A percentile compares a stretch with the other conserved stretches of the same genome.
These are phyloP conservation scores for Lyophyllum shimeji DNA, from an alignment of 768 basidiomycete genomes.

Conservation along the genomic window DNA sequence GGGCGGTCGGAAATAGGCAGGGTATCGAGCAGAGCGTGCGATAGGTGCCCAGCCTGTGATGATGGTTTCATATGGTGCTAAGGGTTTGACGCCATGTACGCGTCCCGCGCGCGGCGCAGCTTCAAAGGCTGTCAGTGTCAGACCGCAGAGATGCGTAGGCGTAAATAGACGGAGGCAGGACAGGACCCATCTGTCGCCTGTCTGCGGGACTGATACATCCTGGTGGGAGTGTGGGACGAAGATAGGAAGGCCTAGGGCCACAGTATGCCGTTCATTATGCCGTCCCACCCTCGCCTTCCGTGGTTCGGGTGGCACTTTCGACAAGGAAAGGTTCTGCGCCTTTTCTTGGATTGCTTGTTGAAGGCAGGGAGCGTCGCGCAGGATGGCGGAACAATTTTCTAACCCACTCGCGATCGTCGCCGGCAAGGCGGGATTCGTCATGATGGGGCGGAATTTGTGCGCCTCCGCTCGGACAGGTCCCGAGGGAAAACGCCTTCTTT, in stretches of 20 bases:
- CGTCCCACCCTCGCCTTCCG: not conserved
- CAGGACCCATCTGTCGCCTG: slow-evolving; percentile 12
- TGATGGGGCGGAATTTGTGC: not conserved
- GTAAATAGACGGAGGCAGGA: not conserved
- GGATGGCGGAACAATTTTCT: too few species aligned
- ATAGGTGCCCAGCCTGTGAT: not conserved
- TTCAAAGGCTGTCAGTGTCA: slow-evolving; percentile 7
- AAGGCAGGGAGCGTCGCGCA: not conserved
- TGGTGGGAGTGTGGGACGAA: not conserved
- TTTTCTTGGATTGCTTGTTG: not conserved
- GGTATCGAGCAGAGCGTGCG: not conserved
- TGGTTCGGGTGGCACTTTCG: not conserved
- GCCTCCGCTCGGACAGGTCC: not conserved
- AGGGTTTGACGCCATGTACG: not conserved
- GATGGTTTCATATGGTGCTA: not conserved
- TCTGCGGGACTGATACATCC: not conserved
- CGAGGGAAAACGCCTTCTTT: not conserved
- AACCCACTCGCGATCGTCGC: not conserved
- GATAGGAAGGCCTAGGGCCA: not conserved
- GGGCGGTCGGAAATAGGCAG: not conserved
- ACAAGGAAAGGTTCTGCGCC: not conserved
- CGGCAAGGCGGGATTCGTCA: not conserved
- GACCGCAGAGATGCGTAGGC: not conserved
- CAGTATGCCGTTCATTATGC: not conserved
- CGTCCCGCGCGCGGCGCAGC: not conserved